Evolutionary conservation across 2,329 filamentous ascomycete species (phyloP).

Genomic region (Arthroderma uncinatum): DNA sequence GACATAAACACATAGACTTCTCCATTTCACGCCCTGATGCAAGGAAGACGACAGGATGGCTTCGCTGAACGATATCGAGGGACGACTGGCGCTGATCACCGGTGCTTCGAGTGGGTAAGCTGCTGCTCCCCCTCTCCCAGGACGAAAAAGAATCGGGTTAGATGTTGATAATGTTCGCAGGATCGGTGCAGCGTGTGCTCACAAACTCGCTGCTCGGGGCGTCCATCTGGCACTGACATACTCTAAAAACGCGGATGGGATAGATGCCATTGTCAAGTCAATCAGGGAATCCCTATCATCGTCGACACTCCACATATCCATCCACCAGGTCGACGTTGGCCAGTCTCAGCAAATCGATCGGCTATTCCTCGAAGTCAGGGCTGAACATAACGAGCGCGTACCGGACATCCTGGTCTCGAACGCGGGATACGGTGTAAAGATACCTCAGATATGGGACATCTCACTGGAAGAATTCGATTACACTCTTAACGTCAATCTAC

Average conservation of each 20-base stretch:
- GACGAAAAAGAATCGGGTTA: background rate
- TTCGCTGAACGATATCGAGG: conserved; percentile 39
- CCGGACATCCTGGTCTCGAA: conserved; percentile 57
- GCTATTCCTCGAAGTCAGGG: conserved; percentile 46
- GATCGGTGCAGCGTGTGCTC: conserved; percentile 50
- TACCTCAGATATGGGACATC: conserved; percentile 47
- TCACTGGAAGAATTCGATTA: conserved; percentile 53
- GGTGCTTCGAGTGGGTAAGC: conserved; percentile 51
- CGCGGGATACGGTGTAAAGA: conserved; percentile 55
- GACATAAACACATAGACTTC: no score
- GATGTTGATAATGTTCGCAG: conserved; percentile 26
- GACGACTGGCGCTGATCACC: conserved; percentile 48
- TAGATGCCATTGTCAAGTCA: conserved; percentile 37
- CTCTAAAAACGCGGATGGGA: conserved; percentile 39
- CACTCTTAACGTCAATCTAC: conserved; percentile 51
- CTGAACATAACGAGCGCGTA: conserved; percentile 39
- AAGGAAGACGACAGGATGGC: conserved; percentile 15
- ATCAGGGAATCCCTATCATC: conserved; percentile 21
- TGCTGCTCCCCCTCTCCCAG: background rate
- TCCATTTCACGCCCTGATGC: background rate
- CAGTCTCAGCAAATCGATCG: conserved; percentile 42
- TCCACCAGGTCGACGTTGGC: conserved; percentile 49
- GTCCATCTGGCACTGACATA: conserved; percentile 51
- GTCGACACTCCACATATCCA: conserved; percentile 33
- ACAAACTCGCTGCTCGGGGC: conserved; percentile 42